phyloP scores from a whole-genome alignment of 352 stramenopile species.

The Globisporangium ultimum region DNA sequence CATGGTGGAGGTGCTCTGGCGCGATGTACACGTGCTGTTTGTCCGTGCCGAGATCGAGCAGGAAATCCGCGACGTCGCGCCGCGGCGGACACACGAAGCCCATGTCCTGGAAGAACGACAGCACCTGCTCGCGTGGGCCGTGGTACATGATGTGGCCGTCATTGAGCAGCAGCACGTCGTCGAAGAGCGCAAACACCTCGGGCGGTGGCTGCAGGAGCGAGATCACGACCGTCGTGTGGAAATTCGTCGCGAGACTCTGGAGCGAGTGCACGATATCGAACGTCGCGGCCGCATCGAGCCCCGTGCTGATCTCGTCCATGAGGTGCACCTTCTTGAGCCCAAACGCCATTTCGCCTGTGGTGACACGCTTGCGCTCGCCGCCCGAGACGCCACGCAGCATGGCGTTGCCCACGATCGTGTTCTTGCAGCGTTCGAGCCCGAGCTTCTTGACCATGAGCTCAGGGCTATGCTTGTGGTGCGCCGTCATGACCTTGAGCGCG shows the following conservation, averaged over 20 bases:
- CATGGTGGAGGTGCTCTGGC: neutral
- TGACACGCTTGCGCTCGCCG: slow-evolving; percentile 90
- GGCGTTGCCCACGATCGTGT: slow-evolving; percentile 63
- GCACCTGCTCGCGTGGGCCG: slow-evolving; percentile 24
- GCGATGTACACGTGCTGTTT: slow-evolving; percentile 47
- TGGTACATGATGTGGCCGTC: slow-evolving; percentile 89
- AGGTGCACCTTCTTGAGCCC: slow-evolving; percentile 70
- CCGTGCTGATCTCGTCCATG: slow-evolving; percentile 79
- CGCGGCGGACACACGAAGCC: slow-evolving; percentile 41
- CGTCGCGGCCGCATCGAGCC: slow-evolving; percentile 49
- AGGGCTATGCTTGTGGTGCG: slow-evolving; percentile 32
- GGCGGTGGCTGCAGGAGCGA: slow-evolving; percentile 90
- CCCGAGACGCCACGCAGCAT: slow-evolving; percentile 73
- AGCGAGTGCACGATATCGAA: slow-evolving; percentile 58
- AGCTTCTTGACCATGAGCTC: slow-evolving; percentile 34
- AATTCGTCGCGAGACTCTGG: slow-evolving; percentile 37
- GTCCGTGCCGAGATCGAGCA: slow-evolving; percentile 50
- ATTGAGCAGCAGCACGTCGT: slow-evolving; percentile 91
- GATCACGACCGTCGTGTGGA: slow-evolving; percentile 61
- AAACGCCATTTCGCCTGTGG: slow-evolving; percentile 84
- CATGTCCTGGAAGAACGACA: slow-evolving; percentile 47
- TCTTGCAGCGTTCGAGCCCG: slow-evolving; percentile 43
- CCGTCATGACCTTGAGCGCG: slow-evolving; percentile 27
- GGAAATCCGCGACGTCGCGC: slow-evolving; percentile 51
- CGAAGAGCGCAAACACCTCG: slow-evolving; percentile 92